Percentiles rank a stretch among this genome's conserved stretches.
Evolutionary conservation across 1,284 basidiomycete species (phyloP).

Genomic region (Puccinia novopanici): DNA sequence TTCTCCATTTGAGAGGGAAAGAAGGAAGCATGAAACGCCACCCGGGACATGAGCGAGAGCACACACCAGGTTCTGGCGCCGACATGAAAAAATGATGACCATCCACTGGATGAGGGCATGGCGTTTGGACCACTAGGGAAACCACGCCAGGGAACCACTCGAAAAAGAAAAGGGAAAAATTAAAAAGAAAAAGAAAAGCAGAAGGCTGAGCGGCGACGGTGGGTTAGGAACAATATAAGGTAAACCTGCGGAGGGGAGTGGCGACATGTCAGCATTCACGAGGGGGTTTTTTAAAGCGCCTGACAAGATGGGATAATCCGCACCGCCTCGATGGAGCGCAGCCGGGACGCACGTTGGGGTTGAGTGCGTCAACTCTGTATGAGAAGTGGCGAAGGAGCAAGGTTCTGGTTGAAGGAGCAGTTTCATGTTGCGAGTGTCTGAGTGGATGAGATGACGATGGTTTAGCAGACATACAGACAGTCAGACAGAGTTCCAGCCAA

Average conservation of each 20-base stretch:
- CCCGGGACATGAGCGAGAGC: background rate
- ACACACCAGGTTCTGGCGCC: conserved; percentile 46
- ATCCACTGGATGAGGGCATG: conserved; percentile 35
- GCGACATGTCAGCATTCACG: background rate
- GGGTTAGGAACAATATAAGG: background rate
- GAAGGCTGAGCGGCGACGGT: too few species aligned
- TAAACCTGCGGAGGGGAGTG: background rate
- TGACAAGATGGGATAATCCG: background rate
- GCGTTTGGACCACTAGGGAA: background rate
- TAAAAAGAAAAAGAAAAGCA: background rate
- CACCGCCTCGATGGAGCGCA: conserved; percentile 19
- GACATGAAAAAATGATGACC: conserved; percentile 28
- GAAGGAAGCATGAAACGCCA: background rate
- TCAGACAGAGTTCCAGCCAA: background rate
- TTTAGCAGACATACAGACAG: conserved; percentile 6
- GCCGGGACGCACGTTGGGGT: conserved; percentile 3
- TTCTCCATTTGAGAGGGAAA: too few species aligned
- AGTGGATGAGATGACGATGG: background rate
- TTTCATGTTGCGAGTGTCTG: conserved; percentile 13
- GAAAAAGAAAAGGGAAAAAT: background rate
- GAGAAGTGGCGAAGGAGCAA: background rate
- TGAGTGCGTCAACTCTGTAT: background rate
- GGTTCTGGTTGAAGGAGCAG: background rate
- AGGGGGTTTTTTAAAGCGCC: background rate
- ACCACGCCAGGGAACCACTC: background rate